Evolutionary conservation across 2,329 filamentous ascomycete species (phyloP), one percentile per base, ranked within the genome.

Genomic region (Cadophora sp.): DNA sequence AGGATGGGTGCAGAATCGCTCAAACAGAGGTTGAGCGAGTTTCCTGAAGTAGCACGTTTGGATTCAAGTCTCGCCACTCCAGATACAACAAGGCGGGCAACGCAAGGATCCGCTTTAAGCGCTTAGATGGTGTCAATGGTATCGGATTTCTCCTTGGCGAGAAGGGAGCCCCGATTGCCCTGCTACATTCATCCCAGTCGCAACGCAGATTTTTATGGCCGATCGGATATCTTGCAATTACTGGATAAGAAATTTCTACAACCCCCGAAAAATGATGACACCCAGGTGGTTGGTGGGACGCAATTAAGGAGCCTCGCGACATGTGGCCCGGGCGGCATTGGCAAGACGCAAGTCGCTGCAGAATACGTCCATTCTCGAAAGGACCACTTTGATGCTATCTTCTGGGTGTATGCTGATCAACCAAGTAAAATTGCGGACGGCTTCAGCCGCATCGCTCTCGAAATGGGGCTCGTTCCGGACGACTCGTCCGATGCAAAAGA

Each of bases 251-350:
- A 6, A 43, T 43, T 43, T 12, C 14, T 43, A 9, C 6, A 8
- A 43, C 6, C 37, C 37, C 37, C 14, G 6, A 16, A 43, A 43
- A 16, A 43, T 9, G 12, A 43, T 43, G 37, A 43, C 37, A 8
- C 12, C 6, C 37, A 16, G 37, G 14, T 43, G 37, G 14, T 43
- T 43, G 37, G 37, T 43, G 12, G 37, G 37, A 43, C 37, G 37
- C 37, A 43, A 43, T 43, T 43, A 43, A 43, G 37, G 12, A 43
- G 37, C 19, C 68, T 70, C 50, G 71, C 66, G 11, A 62, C 76
- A 29, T 67, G 70, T 29, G 75, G 74, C 4, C 50, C 71, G 6
- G 75, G 75, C 12, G 74, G 75, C 9, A 71, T 76, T 56, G 74
- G 75, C 8, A 77, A 76, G 64, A 74, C 73, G 11, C 67, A 76